Conservation (phyloP, 2,329 filamentous ascomycete genomes). For the Keithomyces neogunnii region DNA sequence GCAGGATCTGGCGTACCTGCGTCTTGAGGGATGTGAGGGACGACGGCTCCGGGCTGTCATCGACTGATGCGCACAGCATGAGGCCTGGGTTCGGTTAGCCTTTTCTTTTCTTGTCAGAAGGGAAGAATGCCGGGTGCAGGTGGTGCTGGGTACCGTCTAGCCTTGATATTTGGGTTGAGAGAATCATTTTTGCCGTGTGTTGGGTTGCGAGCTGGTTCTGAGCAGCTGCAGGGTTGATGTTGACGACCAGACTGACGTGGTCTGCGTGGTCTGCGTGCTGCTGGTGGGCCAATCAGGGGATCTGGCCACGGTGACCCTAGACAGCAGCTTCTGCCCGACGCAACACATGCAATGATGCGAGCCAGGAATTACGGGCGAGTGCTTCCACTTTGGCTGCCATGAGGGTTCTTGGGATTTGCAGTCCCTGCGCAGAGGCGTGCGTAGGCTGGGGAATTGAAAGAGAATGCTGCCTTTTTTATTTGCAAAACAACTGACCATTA, state of each 20-base stretch:
- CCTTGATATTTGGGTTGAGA: slow-evolving; percentile 87
- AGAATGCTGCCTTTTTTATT: no score
- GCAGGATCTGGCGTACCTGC: slow-evolving; percentile 84
- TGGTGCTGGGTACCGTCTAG: slow-evolving; percentile 60
- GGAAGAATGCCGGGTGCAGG: slow-evolving; percentile 4
- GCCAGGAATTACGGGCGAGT: no score
- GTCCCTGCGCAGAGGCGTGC: no score
- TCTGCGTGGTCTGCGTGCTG: slow-evolving; percentile 4
- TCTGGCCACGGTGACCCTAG: not conserved
- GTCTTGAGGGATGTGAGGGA: slow-evolving; percentile 80
- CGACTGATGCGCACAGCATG: slow-evolving; percentile 89
- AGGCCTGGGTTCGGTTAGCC: slow-evolving; percentile 51
- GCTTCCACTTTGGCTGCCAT: no score
- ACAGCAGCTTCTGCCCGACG: no score
- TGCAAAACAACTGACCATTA: no score
- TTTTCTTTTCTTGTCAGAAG: slow-evolving; percentile 10
- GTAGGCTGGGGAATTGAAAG: no score
- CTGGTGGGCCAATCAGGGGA: slow-evolving; percentile 12
- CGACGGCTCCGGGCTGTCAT: slow-evolving; percentile 47
- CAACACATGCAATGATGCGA: no score
- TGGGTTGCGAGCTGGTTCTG: not conserved
- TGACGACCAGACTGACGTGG: slow-evolving; percentile 2
- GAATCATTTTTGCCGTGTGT: slow-evolving; percentile 57
- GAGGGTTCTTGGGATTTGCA: no score
- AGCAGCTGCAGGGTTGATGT: not conserved